These are phyloP conservation scores for Adansonia digitata DNA, from an alignment of 345 rosid species.

Conservation along the genomic window DNA sequence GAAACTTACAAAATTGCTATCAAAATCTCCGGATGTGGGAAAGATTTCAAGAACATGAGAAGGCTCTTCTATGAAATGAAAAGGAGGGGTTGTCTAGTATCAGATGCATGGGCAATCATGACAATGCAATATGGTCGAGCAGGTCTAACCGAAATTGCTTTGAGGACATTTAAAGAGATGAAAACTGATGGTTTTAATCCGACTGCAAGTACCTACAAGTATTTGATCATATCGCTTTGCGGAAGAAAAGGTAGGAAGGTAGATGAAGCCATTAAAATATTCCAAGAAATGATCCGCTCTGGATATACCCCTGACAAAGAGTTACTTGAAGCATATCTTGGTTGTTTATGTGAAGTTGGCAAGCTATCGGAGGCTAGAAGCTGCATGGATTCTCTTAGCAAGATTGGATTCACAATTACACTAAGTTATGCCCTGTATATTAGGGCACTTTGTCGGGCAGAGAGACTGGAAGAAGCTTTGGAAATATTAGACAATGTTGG, in stretches of 20 bases:
- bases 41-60: slow-evolving; percentile 83
- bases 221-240: slow-evolving; percentile 61
- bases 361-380: slow-evolving; percentile 46
- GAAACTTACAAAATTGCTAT: slow-evolving; percentile 88
- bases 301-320: slow-evolving; percentile 59
- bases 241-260: slow-evolving; percentile 65
- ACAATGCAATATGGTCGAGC: slow-evolving; percentile 80
- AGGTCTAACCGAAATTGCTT: slow-evolving; percentile 71
- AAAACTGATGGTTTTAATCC: slow-evolving; percentile 44
- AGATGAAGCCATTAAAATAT: slow-evolving; percentile 52
- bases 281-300: slow-evolving; percentile 61
- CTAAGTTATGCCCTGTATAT: slow-evolving; percentile 53
- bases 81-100: slow-evolving; percentile 52
- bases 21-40: slow-evolving; percentile 66
- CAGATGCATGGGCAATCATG: slow-evolving; percentile 83
- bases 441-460: slow-evolving; percentile 70
- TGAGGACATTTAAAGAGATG: slow-evolving; percentile 66
- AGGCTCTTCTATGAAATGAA: slow-evolving; percentile 70
- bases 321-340: slow-evolving; percentile 49
- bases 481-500: slow-evolving; percentile 32
- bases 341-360: slow-evolving; percentile 59
- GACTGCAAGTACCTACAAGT: slow-evolving; percentile 57
- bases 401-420: slow-evolving; percentile 50
- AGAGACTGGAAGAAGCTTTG: slow-evolving; percentile 62
- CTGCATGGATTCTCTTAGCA: slow-evolving; percentile 40